Base-by-base conservation (phyloP, 352 stramenopile species). In the Phytophthora hibernalis region DNA sequence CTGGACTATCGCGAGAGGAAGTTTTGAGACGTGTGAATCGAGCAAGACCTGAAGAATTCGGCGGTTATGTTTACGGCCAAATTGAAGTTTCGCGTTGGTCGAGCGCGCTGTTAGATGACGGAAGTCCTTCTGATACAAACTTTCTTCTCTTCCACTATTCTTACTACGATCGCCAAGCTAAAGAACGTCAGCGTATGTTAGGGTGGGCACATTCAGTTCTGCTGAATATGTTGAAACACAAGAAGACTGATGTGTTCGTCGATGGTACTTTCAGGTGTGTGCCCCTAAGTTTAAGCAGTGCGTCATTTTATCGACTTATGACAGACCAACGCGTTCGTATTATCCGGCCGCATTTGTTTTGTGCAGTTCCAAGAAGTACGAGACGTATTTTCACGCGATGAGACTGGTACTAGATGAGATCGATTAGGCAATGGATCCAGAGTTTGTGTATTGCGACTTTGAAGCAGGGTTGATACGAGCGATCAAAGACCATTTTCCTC, bases 311-410 rank as follows among this genome's bases (percentile, higher is more conserved):
- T 21, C 47, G 0, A 54, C 28, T 18, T 54, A 62, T 38, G 68
- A 76, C 13, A 11, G 35, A 5, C 21, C 40, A 1, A 61, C 42
- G 1, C 3, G 11, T 3, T 15, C 35, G 1, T 72, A 53, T 22
- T 38, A 62, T 15, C 33, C 50, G 4, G 42, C 45, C 5, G 52
- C 26, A 5, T 61, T 61, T 30, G 35, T 61, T 47, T 70, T 48
- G 6, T 16, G 18, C 7, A 61, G 48, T 0, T 50, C 31, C 5
- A 67, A 37, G 31, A 49, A 57, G 16, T 43, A 50, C 1, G 42
- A 56, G 13, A 48, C 22, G 4, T 72, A 69, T 16, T 76, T 51
- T 18, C 35, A 72, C 13, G 28, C 69, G 2, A 42, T 69, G 1
- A 22, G 56, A 16, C 13, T 57, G 2, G 35, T 72, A 38, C 6